Evolutionary conservation across 106 monocot species (phyloP), one percentile per base, ranked within the genome.

Genomic region (Dioscorea dumetorum): DNA sequence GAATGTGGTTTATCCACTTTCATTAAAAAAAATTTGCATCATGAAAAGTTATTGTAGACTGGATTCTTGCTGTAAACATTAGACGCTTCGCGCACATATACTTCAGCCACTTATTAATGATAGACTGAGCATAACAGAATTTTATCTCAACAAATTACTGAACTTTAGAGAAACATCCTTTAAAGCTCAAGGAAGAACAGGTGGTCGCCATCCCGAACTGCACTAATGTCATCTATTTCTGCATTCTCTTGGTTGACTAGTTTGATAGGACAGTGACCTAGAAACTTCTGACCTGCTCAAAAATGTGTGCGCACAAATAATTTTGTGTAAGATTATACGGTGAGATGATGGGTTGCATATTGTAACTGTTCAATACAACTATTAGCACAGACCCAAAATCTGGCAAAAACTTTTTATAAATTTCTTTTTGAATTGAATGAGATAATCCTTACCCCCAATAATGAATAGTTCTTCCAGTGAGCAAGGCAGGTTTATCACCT

Each of bases 161-260:
- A 21, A 51, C 65, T 33, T 6, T 8, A 3, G 41, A 41, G 41
- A 41, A 41, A 10, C 41, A 41, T 41, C 41, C 41, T 5, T 41
- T 41, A 41, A 41, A 41, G 41, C 41, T 70, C 75, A 64, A 67
- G 62, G n/a, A 87, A 35, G 48, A 70, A 80, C 61, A 87, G 57
- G 80, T 83, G 72, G 21, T 87, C 87, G 19, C 83, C 87, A 68
- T 87, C 82, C 71, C 71, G 66, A 35, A 87, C 34, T 14, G 79
- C 70, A 16, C 63, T 62, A 71, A 87, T 74, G 60, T 83, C 77
- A 48, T 87, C 82, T 50, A 79, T 80, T 54, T 87, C 87, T 73
- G 82, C 82, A 33, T 74, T 73, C 16, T 83, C 79, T 56, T 72
- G 60, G 74, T 73, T 83, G 67, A 80, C 62, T 12, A 83, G 73